Evolutionary conservation across 805 yeast genomes (phyloP), one percentile per base, ranked within the genome.

Genomic region (Ogataea paraovalis): DNA sequence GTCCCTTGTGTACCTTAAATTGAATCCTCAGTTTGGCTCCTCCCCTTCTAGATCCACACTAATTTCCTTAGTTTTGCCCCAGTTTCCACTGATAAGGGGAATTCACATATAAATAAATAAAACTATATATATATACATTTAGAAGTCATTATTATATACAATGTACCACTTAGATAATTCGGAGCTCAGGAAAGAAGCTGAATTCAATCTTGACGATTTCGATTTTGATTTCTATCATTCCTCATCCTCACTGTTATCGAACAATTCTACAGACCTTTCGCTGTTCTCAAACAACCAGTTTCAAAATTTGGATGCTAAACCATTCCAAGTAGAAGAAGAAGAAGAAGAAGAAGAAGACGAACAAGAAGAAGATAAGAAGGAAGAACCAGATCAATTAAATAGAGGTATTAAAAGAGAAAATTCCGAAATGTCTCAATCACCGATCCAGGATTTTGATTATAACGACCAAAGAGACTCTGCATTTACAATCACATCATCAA

Each of bases 211-310:
- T 8, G 58, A 52, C 45, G 56, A 54, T 25, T 54, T 54, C 28
- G 56, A 54, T 34, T 52, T 54, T 44, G 46, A 43, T 36, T 22
- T 45, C 18, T 47, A 50, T 23, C 43, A 45, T 19, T 30, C 51
- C 8, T 20, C 53, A 10, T 36, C 45, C 12, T 22, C 43, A 12
- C 41, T 23, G 19, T 7, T 25, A 12, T 20, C 49, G 7, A 41
- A 47, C 5, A 30, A 45, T 12, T 37, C 54, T 28, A 50, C 46
- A 6, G 63, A 60, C 39, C 48, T 60, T 14, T 51, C 62, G 5
- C 45, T 53, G 21, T 60, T 57, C 46, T 49, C 55, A n/a, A 55
- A 59, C 53, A 48, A 55, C 41, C 47, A 54, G 23, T 61, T 61
- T 43, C 58, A 51, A 14, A 62, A 54, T 28, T 49, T 57, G 32